Evolutionary conservation across 768 basidiomycete species (phyloP), one percentile per base, ranked within the genome.

Genomic region (Suillus placidus): DNA sequence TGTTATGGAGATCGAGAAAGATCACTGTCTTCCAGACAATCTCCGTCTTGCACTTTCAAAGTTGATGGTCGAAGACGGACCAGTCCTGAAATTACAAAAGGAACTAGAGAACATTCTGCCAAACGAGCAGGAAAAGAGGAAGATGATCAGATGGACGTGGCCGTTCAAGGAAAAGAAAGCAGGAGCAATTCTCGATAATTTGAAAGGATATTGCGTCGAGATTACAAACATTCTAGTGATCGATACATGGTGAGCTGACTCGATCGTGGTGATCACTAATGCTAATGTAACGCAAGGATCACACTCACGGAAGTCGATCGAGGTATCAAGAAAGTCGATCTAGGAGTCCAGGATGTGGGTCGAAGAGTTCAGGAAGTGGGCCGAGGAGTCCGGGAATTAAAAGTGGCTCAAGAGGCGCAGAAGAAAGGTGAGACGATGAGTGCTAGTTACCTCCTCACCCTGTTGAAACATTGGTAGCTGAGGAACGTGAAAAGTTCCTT

Each of bases 91-190:
- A 18, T 65, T 32, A n/a, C 26, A 65, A 1, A 20, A 3, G 14
- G 26, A 35, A 20, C 23, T 65, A 12, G 38, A 51, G 34, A 40
- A 38, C 1, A 16, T 65, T 43, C 35, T 61, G 12, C 58, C 60
- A 1, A 38, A 13, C 2, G 35, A 35, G 3, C 43, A 20, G 3
- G 18, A 10, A 5, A 30, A 1, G 7, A 8, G 2, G 30, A 30
- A 32, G 20, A 26, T 2, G 7, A 14, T 18, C 5, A 62, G 3
- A 51, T 16, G 42, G 38, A 20, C 4, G 18, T 65, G 64, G 64
- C 64, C 64, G 1, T 65, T 62, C 45, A 65, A 65, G 18, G 45
- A 65, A 61, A 61, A 51, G 43, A 20, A 42, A 40, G 23, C 37
- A 18, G 37, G 14, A 18, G 37, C 1, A 1, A 38, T 57, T 5